Conservation (phyloP, 345 rosid species). For the Aethionema arabicum region DNA sequence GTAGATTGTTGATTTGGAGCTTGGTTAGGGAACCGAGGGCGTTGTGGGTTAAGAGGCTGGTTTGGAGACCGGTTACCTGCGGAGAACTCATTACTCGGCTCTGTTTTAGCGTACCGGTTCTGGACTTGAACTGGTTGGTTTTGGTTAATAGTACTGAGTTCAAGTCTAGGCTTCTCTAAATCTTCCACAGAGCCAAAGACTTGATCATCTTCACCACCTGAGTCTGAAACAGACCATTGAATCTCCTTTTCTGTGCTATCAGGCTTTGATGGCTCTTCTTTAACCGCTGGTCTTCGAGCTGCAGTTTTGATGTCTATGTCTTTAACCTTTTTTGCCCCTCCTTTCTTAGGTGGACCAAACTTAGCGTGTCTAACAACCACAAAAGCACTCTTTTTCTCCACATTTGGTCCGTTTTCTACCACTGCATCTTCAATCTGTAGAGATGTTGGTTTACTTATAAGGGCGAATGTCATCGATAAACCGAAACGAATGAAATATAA, state of each 20-base stretch:
- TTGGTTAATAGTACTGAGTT: constrained; percentile 3
- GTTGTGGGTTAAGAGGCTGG: constrained; percentile 19
- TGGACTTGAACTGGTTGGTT: constrained; percentile 17
- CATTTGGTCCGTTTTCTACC: constrained; percentile 68
- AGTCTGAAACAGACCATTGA: neutral
- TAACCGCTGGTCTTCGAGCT: neutral
- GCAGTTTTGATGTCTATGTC: constrained; percentile 34
- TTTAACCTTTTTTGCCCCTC: constrained; percentile 48
- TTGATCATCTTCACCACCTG: constrained; percentile 24
- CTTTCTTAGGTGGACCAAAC: constrained; percentile 72
- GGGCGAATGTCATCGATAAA: constrained; percentile 2
- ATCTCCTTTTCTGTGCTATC: constrained; percentile 15
- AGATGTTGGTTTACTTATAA: constrained; percentile 12
- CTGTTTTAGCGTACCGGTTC: constrained; percentile 52
- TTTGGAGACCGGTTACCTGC: constrained; percentile 29
- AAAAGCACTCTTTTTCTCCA: constrained; percentile 62
- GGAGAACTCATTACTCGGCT: constrained; percentile 39
- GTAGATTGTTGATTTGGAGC: constrained; percentile 27
- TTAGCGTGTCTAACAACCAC: constrained; percentile 64
- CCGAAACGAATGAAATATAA: constrained; percentile 10
- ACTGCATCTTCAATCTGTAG: constrained; percentile 66
- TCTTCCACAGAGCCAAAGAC: constrained; percentile 1
- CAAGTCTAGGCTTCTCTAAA: constrained; percentile 17
- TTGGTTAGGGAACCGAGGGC: constrained; percentile 29
- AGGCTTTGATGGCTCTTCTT: constrained; percentile 24